Evolutionary conservation across 2,329 filamentous ascomycete genomes (phyloP).

Genomic region (Conoideocrella luteorostrata): DNA sequence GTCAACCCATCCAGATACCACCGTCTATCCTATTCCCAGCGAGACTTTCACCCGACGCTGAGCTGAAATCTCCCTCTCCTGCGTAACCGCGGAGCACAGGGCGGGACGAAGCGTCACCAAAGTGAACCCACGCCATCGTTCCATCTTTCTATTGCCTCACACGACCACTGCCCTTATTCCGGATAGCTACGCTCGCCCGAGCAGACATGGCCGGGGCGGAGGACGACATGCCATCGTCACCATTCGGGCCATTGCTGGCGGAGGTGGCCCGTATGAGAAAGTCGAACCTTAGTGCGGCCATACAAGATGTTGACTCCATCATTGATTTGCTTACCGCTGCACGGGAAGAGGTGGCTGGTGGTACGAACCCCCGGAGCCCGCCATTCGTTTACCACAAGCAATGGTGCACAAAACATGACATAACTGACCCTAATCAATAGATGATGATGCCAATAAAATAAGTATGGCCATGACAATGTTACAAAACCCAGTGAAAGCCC

Average conservation of each 20-base stretch:
- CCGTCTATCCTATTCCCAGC: background rate
- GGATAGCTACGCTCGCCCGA: background rate
- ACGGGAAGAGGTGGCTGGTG: conserved; percentile 64
- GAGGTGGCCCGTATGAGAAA: conserved; percentile 68
- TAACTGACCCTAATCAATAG: conserved; percentile 17
- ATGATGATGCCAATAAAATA: conserved; percentile 47
- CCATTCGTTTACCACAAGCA: background rate
- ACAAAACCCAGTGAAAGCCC: conserved; percentile 76
- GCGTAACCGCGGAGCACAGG: conserved; percentile 2
- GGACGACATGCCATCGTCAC: conserved; percentile 33
- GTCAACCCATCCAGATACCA: background rate
- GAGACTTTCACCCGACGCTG: background rate
- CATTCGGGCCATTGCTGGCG: conserved; percentile 55
- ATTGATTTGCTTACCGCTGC: conserved; percentile 71
- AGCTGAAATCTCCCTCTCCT: background rate
- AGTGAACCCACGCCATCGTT: no score
- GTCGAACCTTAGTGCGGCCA: conserved; percentile 61
- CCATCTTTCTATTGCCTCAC: background rate
- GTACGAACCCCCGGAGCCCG: conserved; percentile 33
- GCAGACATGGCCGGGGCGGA: conserved; percentile 28
- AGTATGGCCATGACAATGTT: conserved; percentile 73
- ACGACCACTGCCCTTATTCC: background rate
- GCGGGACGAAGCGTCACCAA: background rate
- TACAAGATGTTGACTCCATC: conserved; percentile 75
- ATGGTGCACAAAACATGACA: conserved; percentile 5